These are phyloP conservation scores for Ceratocystis cacaofunesta DNA, from an alignment of 2,329 filamentous ascomycete genomes.

Conservation along the genomic window DNA sequence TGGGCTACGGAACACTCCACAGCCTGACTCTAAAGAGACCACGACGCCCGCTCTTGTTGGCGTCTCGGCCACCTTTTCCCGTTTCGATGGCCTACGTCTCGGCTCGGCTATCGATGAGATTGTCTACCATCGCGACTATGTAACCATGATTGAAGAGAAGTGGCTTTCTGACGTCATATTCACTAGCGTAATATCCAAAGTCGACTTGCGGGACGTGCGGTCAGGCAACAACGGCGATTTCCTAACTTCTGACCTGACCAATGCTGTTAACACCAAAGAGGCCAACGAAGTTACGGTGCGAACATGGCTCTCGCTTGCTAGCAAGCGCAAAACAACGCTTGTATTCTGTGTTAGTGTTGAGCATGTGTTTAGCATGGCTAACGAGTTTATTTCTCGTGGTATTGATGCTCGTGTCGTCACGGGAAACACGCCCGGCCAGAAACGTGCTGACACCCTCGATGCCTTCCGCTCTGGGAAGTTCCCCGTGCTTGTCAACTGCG, in stretches of 20 bases:
- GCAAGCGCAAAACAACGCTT: slow-evolving; percentile 64
- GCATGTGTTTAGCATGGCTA: slow-evolving; percentile 63
- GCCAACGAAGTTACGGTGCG: slow-evolving; percentile 75
- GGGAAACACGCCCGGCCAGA: slow-evolving; percentile 55
- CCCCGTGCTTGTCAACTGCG: slow-evolving; percentile 83
- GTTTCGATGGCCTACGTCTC: slow-evolving; percentile 70
- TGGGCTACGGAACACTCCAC: slow-evolving; percentile 37
- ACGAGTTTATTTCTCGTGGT: slow-evolving; percentile 59
- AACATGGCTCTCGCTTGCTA: slow-evolving; percentile 68
- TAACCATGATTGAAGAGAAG: slow-evolving; percentile 63
- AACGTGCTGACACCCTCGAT: slow-evolving; percentile 55
- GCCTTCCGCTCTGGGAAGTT: slow-evolving; percentile 58
- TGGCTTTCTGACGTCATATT: slow-evolving; percentile 90
- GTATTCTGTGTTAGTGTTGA: slow-evolving; percentile 87
- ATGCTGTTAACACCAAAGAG: slow-evolving; percentile 64
- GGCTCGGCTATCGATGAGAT: slow-evolving; percentile 85
- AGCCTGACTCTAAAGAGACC: slow-evolving; percentile 27
- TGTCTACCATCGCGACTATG: slow-evolving; percentile 72
- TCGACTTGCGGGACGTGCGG: slow-evolving; percentile 58
- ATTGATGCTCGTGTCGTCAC: slow-evolving; percentile 81
- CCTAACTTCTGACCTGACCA: slow-evolving; percentile 58
- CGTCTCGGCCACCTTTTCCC: slow-evolving; percentile 66
- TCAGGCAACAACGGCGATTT: slow-evolving; percentile 52
- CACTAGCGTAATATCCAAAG: slow-evolving; percentile 75
- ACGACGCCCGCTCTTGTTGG: slow-evolving; percentile 56